These are phyloP conservation scores for Lagerstroemia fauriei DNA, from an alignment of 441 rosid genomes.

Conservation along the genomic window DNA sequence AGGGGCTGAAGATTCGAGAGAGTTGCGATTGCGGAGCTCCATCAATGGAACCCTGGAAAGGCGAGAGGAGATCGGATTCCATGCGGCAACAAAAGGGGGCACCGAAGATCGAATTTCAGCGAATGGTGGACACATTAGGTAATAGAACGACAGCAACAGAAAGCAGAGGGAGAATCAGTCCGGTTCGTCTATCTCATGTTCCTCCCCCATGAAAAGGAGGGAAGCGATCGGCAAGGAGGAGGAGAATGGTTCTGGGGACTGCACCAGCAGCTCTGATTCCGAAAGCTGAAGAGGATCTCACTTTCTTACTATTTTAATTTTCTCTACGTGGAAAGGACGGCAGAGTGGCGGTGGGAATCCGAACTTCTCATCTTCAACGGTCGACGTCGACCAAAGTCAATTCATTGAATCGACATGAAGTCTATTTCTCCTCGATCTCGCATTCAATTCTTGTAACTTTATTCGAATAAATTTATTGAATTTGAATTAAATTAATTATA, in stretches of 20 bases:
- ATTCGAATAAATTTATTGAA: too few species aligned
- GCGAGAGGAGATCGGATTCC: conserved; percentile 7
- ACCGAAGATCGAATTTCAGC: conserved; percentile 14
- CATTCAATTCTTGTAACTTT: too few species aligned
- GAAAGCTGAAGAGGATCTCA: neutral
- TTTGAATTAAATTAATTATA: too few species aligned
- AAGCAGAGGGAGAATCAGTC: neutral
- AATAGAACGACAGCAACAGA: neutral
- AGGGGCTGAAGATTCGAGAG: neutral
- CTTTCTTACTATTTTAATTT: neutral
- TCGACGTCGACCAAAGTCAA: too few species aligned
- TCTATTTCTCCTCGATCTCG: too few species aligned
- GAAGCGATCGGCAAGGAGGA: neutral
- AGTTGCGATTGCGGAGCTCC: conserved; percentile 34
- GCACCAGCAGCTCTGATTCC: neutral
- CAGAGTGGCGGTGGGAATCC: neutral
- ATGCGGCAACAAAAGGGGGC: conserved; percentile 9
- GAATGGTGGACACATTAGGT: neutral
- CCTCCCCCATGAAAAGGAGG: neutral
- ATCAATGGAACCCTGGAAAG: conserved; percentile 14
- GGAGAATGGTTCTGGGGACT: neutral
- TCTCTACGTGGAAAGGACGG: neutral
- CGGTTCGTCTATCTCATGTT: neutral
- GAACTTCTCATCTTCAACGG: neutral
- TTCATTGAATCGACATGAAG: too few species aligned